These are phyloP conservation scores for Chaetomium sp. DNA, from an alignment of 2,329 filamentous ascomycete species.

Conservation along the genomic window DNA sequence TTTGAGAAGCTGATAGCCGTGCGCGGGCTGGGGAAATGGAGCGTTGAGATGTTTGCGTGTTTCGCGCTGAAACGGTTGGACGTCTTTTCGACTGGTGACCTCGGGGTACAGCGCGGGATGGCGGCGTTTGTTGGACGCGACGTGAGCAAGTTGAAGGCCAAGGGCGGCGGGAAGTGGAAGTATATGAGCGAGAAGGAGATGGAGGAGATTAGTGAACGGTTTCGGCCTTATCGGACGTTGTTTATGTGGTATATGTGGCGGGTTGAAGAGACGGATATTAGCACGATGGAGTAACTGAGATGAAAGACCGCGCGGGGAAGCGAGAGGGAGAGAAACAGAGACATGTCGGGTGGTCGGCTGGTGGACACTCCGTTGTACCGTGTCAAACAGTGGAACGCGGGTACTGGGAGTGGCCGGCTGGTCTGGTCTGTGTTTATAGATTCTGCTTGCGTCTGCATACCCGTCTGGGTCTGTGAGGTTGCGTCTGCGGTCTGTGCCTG, in stretches of 20 bases:
- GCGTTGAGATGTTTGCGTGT: conserved; percentile 95
- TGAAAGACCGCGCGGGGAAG: not conserved
- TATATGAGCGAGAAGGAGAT: conserved; percentile 96
- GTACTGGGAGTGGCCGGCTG: too few relatives aligned
- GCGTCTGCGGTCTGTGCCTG: too few relatives aligned
- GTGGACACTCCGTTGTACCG: too few relatives aligned
- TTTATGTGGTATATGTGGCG: conserved; percentile 99
- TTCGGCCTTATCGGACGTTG: conserved; percentile 79
- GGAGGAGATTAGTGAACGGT: conserved; percentile 71
- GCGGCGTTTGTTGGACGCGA: conserved; percentile 79
- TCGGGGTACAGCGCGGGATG: conserved; percentile 93
- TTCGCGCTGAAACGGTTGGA: conserved; percentile 94
- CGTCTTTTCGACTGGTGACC: conserved; percentile 84
- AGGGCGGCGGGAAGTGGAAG: conserved; percentile 78
- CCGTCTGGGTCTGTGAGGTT: too few relatives aligned
- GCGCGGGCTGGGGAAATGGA: conserved; percentile 81
- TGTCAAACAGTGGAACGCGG: too few relatives aligned
- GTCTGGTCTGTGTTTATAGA: too few relatives aligned
- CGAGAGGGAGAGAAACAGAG: too few relatives aligned
- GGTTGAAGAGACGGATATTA: conserved; percentile 71
- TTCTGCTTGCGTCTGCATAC: too few relatives aligned
- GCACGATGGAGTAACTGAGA: conserved; percentile 43
- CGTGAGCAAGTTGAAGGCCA: conserved; percentile 68
- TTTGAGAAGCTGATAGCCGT: conserved; percentile 78
- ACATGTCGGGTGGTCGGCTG: too few relatives aligned